phyloP scores from a whole-genome alignment of 2,329 filamentous ascomycete species.

The Fusarium newnesense region DNA sequence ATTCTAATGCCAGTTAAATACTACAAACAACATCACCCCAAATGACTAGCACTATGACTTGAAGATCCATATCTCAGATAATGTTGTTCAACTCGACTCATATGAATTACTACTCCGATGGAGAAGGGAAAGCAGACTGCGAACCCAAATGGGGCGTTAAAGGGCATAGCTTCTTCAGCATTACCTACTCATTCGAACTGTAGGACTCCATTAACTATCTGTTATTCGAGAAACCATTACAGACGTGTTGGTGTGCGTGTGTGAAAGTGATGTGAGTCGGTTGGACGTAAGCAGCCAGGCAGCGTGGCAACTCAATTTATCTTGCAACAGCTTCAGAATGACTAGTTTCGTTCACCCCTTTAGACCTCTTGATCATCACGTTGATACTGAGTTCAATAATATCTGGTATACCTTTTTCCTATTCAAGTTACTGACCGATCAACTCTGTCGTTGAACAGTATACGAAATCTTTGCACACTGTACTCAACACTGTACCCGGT shows the following conservation, averaged over 20 bases:
- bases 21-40: accelerated
- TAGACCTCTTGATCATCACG: too few species aligned
- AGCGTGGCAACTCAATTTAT: not conserved
- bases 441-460: not conserved
- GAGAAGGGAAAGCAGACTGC: not conserved
- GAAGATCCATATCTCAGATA: not conserved
- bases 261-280: too few species aligned
- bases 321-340: not conserved
- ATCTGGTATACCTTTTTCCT: not conserved
- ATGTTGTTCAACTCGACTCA: not conserved
- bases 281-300: accelerated
- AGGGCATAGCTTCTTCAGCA: accelerated
- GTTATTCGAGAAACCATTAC: too few species aligned
- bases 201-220: accelerated
- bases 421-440: not conserved
- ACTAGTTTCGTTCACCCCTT: accelerated
- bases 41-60: not conserved
- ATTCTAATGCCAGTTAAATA: accelerated
- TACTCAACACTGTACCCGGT: accelerated
- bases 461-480: accelerated
- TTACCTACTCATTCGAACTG: accelerated
- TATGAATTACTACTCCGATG: not conserved
- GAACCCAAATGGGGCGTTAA: not conserved
- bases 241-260: not conserved
- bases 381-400: too few species aligned